Percentiles rank a stretch among this genome's conserved stretches.
These are phyloP conservation scores for Neurospora sp. DNA, from an alignment of 495 filamentous ascomycete genomes.

Conservation along the genomic window DNA sequence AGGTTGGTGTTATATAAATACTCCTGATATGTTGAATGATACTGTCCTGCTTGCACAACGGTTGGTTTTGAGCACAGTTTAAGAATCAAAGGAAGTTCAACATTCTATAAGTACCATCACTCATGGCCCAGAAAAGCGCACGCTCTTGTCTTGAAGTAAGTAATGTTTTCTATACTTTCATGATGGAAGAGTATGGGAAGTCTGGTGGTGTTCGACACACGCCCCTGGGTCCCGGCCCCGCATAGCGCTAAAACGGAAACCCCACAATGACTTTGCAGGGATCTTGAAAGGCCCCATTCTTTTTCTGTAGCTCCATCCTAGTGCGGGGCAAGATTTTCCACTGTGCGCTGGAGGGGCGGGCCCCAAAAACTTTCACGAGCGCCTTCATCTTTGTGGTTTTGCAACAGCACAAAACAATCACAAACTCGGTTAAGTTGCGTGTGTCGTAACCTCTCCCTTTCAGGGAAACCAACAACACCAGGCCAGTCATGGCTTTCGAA, in stretches of 20 bases:
- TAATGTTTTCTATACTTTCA: background rate
- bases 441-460: background rate
- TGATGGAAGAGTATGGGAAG: background rate
- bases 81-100: background rate
- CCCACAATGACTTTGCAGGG: background rate
- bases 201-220: background rate
- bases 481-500: background rate
- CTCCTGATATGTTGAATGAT: background rate
- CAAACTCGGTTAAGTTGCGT: background rate
- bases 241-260: background rate
- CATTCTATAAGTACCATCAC: background rate
- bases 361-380: background rate
- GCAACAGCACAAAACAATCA: background rate
- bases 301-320: background rate
- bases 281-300: background rate
- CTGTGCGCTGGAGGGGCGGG: background rate
- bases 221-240: background rate
- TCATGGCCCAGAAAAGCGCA: background rate
- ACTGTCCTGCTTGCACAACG: background rate
- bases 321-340: background rate
- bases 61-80: background rate
- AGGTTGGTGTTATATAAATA: background rate
- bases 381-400: background rate
- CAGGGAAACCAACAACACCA: background rate
- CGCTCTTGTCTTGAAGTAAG: too few relatives aligned